Conservation (phyloP, 345 rosid species). For the Cardamine chenopodiifolia region DNA sequence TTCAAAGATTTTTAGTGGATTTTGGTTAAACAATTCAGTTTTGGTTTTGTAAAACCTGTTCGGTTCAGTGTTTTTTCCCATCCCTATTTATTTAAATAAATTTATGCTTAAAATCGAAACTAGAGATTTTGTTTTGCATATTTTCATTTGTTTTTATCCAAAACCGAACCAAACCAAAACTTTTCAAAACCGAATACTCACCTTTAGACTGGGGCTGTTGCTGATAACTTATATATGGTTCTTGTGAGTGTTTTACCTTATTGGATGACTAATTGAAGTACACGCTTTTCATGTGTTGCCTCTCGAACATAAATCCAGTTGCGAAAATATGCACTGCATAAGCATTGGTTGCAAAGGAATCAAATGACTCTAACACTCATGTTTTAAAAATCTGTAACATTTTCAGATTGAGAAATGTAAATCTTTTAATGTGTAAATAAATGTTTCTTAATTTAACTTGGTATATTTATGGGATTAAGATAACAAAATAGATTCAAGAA, state of each 20-base stretch:
- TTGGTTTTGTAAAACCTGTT: too few species aligned
- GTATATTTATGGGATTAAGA: neutral
- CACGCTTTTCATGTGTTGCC: conserved; percentile 77
- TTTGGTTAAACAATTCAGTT: too few species aligned
- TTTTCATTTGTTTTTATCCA: neutral
- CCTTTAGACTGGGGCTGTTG: neutral
- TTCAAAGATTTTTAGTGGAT: too few species aligned
- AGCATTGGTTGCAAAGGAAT: neutral
- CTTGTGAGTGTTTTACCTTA: conserved; percentile 55
- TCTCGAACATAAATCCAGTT: conserved; percentile 92
- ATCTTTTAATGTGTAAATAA: neutral
- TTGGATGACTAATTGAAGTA: conserved; percentile 87
- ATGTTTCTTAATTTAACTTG: neutral
- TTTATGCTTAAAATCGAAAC: neutral
- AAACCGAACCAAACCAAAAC: neutral
- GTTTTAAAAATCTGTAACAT: neutral
- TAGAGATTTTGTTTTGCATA: neutral
- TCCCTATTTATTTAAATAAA: too few species aligned
- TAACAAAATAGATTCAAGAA: neutral
- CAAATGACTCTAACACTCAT: neutral
- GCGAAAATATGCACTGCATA: conserved; percentile 35
- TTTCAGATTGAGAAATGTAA: neutral
- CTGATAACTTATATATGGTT: conserved; percentile 3
- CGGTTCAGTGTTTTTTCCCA: too few species aligned
- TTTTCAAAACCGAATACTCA: neutral